Conservation (phyloP, 257 asterid genomes). For the Fraxinus cuspidata region DNA sequence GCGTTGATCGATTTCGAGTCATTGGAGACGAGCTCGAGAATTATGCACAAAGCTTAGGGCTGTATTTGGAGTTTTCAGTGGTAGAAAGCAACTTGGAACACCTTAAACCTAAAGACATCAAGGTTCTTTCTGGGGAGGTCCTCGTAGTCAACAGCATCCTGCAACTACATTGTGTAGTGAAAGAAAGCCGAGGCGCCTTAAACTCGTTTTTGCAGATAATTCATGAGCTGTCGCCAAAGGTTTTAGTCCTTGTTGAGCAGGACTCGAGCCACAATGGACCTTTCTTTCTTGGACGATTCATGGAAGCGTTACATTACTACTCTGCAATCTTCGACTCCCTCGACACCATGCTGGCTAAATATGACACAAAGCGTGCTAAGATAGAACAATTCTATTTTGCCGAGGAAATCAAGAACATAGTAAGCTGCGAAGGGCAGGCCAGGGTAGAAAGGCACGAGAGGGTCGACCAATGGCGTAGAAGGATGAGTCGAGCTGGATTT, state of each 20-base stretch:
- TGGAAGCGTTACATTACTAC: constrained; percentile 79
- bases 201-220: constrained; percentile 64
- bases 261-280: constrained; percentile 95
- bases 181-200: constrained; percentile 77
- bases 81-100: constrained; percentile 62
- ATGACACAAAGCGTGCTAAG: constrained; percentile 71
- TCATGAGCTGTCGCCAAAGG: constrained; percentile 64
- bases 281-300: constrained; percentile 73
- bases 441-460: constrained; percentile 84
- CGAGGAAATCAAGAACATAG: constrained; percentile 86
- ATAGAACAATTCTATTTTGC: constrained; percentile 84
- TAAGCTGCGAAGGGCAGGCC: constrained; percentile 85
- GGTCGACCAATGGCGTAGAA: constrained; percentile 83
- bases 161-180: constrained; percentile 80
- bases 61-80: constrained; percentile 48
- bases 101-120: constrained; percentile 50
- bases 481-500: constrained; percentile 89
- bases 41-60: constrained; percentile 42
- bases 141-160: constrained; percentile 67
- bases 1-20: constrained; percentile 30
- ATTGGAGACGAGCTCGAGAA: constrained; percentile 66
- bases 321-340: constrained; percentile 79
- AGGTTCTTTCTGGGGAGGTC: constrained; percentile 49
- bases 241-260: constrained; percentile 68
- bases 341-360: constrained; percentile 72